Base-by-base conservation (phyloP, 345 rosid species). In the Citrus trifoliata region DNA sequence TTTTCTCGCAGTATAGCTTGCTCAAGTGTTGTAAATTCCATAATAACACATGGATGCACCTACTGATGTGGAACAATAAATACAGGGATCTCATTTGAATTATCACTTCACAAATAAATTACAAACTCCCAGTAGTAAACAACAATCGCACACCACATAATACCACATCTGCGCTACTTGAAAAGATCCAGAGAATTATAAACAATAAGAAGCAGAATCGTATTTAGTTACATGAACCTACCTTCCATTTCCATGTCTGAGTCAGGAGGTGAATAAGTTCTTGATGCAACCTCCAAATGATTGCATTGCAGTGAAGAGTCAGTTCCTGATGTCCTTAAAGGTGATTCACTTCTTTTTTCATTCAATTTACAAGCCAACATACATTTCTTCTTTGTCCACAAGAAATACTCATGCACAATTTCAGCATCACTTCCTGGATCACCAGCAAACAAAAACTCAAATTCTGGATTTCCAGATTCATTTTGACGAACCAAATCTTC, bases 181-280 rank as follows among this genome's bases (percentile, higher is more conserved):
- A 46, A 48, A 48, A 63, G 13, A 64, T 46, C 21, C 10, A 61
- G 68, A 67, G 51, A 22, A 28, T 48, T n/a, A 9, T 59, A 18
- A 78, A 48, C 16, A 62, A 51, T 4, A 76, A 37, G 70, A 37
- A 82, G 78, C 71, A 73, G 58, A 75, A 73, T 55, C 13, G 28
- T 38, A 25, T n/a, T 75, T 35, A 78, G 74, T 73, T 77, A 58
- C 40, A 84, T 83, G 48, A 81, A 90, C 92, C 95, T 93, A 93
- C 95, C 97, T 93, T 91, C 97, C 97, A 93, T 93, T 83, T 93
- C 97, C 93, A 90, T 91, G 87, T 93, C 95, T 70, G 94, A 92
- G 84, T 89, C 91, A 69, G 79, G 71, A 81, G 80, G 79, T 4
- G 81, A 80, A 71, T 80, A 72, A 33, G 86, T 61, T 65, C 25